These are phyloP conservation scores for Colletotrichum musae DNA, from an alignment of 2,329 filamentous ascomycete genomes.

Conservation along the genomic window DNA sequence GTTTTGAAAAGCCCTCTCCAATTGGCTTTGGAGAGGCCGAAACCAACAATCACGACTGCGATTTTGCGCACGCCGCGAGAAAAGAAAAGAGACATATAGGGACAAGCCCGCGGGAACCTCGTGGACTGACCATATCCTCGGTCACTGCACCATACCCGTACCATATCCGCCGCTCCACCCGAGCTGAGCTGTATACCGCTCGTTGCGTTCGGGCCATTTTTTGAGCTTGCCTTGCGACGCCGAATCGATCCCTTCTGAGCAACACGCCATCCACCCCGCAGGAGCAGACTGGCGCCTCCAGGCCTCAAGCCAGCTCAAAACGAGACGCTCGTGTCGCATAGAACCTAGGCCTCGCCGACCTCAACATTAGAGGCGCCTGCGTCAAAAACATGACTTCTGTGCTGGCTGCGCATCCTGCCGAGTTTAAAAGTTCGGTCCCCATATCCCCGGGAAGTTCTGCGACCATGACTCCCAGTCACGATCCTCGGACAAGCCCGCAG, in stretches of 20 bases:
- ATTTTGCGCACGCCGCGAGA: slow-evolving; percentile 25
- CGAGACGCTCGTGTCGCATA: slow-evolving; percentile 13
- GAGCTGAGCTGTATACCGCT: too few relatives aligned
- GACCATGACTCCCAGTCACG: slow-evolving; percentile 60
- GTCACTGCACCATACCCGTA: too few relatives aligned
- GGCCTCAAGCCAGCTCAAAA: too few relatives aligned
- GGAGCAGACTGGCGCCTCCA: too few relatives aligned
- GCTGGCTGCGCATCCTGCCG: slow-evolving; percentile 55
- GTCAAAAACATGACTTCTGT: slow-evolving; percentile 57
- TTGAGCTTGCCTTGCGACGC: too few relatives aligned
- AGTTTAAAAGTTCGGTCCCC: slow-evolving; percentile 56
- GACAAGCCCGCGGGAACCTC: not conserved
- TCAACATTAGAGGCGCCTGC: slow-evolving; percentile 4
- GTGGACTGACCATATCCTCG: too few relatives aligned
- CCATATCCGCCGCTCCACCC: too few relatives aligned
- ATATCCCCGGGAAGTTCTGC: slow-evolving; percentile 56
- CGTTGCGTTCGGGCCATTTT: too few relatives aligned
- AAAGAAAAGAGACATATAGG: not conserved
- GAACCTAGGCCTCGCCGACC: slow-evolving; percentile 10
- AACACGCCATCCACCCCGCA: not conserved
- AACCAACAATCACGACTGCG: slow-evolving; percentile 27
- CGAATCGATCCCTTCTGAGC: not conserved
- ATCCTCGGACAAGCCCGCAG: slow-evolving; percentile 53
- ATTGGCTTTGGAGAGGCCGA: slow-evolving; percentile 50
- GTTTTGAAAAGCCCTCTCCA: slow-evolving; percentile 49